phyloP scores from a whole-genome alignment of 192 early-diverging fungal genomes.

The Linderina pennispora region DNA sequence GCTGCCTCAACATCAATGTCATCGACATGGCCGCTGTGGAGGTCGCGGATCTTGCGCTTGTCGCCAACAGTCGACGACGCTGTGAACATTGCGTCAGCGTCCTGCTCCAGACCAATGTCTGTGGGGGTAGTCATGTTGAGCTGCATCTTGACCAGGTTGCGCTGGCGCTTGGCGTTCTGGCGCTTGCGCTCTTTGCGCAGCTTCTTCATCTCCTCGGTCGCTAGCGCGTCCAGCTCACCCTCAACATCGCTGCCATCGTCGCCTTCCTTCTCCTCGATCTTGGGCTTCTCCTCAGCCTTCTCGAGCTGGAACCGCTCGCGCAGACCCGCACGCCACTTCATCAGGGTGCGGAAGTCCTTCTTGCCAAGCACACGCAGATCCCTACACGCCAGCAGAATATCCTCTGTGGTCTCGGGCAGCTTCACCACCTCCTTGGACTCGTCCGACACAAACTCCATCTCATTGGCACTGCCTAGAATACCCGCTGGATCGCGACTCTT shows the following conservation, averaged over 20 bases:
- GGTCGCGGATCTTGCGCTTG: conserved; percentile 26
- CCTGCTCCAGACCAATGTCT: conserved; percentile 70
- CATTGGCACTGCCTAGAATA: conserved; percentile 71
- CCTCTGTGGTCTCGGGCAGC: conserved; percentile 68
- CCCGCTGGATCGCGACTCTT: conserved; percentile 68
- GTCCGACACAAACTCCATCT: conserved; percentile 67
- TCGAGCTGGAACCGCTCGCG: conserved; percentile 53
- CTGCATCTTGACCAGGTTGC: conserved; percentile 68
- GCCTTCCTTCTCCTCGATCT: conserved; percentile 29
- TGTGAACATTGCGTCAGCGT: conserved; percentile 55
- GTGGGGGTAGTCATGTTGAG: conserved; percentile 71
- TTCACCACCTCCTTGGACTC: conserved; percentile 51
- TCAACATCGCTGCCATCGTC: conserved; percentile 42
- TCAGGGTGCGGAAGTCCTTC: conserved; percentile 84
- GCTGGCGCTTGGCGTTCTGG: conserved; percentile 62
- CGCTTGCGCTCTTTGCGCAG: conserved; percentile 55
- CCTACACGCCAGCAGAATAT: conserved; percentile 70
- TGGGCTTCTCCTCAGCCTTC: conserved; percentile 35
- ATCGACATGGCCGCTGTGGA: conserved; percentile 32
- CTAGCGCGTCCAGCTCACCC: conserved; percentile 44
- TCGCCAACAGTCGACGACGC: conserved; percentile 46
- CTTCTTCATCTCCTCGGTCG: conserved; percentile 36
- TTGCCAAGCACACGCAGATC: conserved; percentile 93
- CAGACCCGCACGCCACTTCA: conserved; percentile 82
- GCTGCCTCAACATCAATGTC: conserved; percentile 44